These are phyloP conservation scores for Microbotryum violaceum DNA, from an alignment of 1,284 basidiomycete species.

Conservation along the genomic window DNA sequence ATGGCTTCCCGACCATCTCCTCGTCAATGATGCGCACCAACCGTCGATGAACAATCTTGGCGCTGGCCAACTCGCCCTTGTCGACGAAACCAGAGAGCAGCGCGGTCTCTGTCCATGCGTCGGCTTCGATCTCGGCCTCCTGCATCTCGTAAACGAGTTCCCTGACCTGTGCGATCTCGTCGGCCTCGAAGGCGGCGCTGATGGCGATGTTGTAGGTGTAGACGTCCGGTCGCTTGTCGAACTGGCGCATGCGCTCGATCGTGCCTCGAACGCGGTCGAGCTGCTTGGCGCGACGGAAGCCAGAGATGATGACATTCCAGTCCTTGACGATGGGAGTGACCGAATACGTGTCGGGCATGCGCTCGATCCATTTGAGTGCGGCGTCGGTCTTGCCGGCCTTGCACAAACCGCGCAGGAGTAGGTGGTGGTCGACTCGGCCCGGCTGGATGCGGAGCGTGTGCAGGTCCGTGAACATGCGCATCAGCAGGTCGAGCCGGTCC, in stretches of 20 bases:
- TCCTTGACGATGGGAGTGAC: slow-evolving; percentile 12
- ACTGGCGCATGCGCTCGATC: slow-evolving; percentile 12
- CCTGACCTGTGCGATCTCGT: slow-evolving; percentile 9
- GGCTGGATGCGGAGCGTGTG: slow-evolving; percentile 2
- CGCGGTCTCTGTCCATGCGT: slow-evolving; percentile 26
- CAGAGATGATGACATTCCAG: slow-evolving; percentile 26
- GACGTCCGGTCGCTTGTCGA: slow-evolving; percentile 12
- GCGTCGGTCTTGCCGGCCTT: slow-evolving; percentile 1
- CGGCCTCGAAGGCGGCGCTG: slow-evolving; percentile 13
- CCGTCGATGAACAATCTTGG: slow-evolving; percentile 6
- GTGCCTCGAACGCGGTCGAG: slow-evolving; percentile 8
- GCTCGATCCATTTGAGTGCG: slow-evolving; percentile 22
- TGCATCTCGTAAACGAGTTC: slow-evolving; percentile 13
- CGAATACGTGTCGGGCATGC: slow-evolving; percentile 6
- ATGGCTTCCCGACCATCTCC: not conserved
- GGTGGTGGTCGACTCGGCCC: slow-evolving; percentile 18
- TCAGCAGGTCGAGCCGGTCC: slow-evolving; percentile 9
- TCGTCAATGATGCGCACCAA: not conserved
- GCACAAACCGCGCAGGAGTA: slow-evolving; percentile 14
- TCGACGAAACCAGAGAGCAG: slow-evolving; percentile 24
- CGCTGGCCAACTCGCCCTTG: slow-evolving; percentile 18
- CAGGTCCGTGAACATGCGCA: slow-evolving; percentile 28
- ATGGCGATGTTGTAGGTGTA: slow-evolving; percentile 29
- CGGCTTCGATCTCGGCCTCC: slow-evolving; percentile 2
- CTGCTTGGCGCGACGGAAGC: slow-evolving; percentile 8